Percentiles rank a stretch among this genome's conserved stretches.
Conservation (phyloP, 2,329 filamentous ascomycete species). For the Ceratocystiopsis sp. region DNA sequence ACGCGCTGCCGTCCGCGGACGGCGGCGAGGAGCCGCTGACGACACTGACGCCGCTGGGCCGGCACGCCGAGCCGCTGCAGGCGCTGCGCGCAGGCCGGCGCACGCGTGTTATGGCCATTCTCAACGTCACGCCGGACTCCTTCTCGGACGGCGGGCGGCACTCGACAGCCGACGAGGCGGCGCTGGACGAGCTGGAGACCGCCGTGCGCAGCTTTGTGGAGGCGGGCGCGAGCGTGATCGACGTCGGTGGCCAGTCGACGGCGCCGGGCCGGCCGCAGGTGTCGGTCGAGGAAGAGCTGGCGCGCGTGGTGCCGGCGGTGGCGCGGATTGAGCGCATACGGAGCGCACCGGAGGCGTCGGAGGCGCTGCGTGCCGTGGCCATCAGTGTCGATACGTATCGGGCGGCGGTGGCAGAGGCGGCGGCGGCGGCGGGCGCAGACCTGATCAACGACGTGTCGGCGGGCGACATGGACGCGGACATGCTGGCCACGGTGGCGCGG, state of each 20-base stretch:
- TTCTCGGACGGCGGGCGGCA: slow-evolving; percentile 81
- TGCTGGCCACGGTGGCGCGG: slow-evolving; percentile 65
- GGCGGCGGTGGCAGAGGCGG: slow-evolving; percentile 60
- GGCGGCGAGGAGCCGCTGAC: slow-evolving; percentile 27
- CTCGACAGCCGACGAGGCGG: slow-evolving; percentile 21
- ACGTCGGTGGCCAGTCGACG: slow-evolving; percentile 87
- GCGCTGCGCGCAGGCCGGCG: slow-evolving; percentile 38
- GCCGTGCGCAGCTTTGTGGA: slow-evolving; percentile 46
- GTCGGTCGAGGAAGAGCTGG: slow-evolving; percentile 53
- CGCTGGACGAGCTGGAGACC: slow-evolving; percentile 30
- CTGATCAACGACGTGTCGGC: slow-evolving; percentile 92
- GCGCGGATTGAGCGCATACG: slow-evolving; percentile 31
- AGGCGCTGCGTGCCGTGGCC: slow-evolving; percentile 24
- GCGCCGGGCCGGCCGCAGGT: slow-evolving; percentile 59
- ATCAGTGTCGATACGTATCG: slow-evolving; percentile 92
- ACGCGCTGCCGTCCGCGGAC: slow-evolving; percentile 29
- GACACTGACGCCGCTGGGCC: slow-evolving; percentile 38
- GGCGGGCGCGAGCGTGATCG: slow-evolving; percentile 66
- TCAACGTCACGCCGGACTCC: slow-evolving; percentile 90
- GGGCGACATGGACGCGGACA: slow-evolving; percentile 58
- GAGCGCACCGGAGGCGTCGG: too few relatives aligned
- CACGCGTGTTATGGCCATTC: slow-evolving; percentile 80
- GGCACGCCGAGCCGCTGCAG: slow-evolving; percentile 34
- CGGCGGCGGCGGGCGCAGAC: slow-evolving; percentile 64
- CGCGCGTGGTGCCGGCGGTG: slow-evolving; percentile 67